Conservation (phyloP, 352 stramenopile species). For the Pythium insidiosum region DNA sequence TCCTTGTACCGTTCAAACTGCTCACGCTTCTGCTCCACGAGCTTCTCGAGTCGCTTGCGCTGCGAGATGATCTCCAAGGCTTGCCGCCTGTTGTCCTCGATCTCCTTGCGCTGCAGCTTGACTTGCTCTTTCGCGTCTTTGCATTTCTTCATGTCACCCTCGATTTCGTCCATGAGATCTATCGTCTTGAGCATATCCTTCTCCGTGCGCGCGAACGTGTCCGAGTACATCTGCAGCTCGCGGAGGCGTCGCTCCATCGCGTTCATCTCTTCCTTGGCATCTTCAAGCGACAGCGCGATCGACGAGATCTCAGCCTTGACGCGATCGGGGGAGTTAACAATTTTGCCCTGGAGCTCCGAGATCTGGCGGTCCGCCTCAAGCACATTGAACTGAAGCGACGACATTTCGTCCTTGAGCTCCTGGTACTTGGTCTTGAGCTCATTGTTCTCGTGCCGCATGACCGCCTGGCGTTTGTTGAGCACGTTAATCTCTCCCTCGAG, state of each 20-base stretch:
- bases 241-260: conserved; percentile 54
- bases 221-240: conserved; percentile 49
- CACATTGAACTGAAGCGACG: conserved; percentile 61
- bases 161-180: conserved; percentile 49
- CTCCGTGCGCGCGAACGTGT: conserved; percentile 57
- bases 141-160: conserved; percentile 54
- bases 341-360: conserved; percentile 59
- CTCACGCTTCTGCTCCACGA: conserved; percentile 59
- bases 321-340: conserved; percentile 88
- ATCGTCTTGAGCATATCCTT: conserved; percentile 63
- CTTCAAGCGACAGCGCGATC: conserved; percentile 55
- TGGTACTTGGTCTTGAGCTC: conserved; percentile 75
- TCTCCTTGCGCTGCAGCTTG: conserved; percentile 38
- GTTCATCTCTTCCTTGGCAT: conserved; percentile 55
- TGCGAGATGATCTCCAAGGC: conserved; percentile 48
- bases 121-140: conserved; percentile 71
- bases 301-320: conserved; percentile 64
- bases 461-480: conserved; percentile 86
- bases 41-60: conserved; percentile 62
- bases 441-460: conserved; percentile 75
- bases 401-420: conserved; percentile 76
- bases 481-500: conserved; percentile 86
- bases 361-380: conserved; percentile 81
- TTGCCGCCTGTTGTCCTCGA: conserved; percentile 38
- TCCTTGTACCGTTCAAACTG: conserved; percentile 57